A percentile compares a stretch with the other conserved stretches of the same genome.
These are phyloP conservation scores for Evansstolkia leycettana DNA, from an alignment of 495 filamentous ascomycete species.

Conservation along the genomic window DNA sequence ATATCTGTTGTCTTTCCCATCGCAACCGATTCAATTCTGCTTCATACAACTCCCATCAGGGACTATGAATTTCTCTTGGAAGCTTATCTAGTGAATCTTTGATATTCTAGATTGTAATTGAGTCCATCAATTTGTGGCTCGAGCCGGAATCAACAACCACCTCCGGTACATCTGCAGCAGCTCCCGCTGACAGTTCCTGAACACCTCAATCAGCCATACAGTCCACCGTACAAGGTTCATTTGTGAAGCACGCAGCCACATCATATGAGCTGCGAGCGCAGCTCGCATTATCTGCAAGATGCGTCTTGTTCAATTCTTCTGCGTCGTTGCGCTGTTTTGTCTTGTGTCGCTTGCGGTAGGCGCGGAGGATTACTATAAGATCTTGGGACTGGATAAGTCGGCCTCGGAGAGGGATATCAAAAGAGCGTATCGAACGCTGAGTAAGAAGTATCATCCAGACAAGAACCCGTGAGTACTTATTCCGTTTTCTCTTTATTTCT, in stretches of 20 bases:
- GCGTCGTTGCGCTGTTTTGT: slow-evolving; percentile 18
- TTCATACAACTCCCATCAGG: too few relatives aligned
- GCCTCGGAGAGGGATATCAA: slow-evolving; percentile 90
- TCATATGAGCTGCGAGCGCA: too few relatives aligned
- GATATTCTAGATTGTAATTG: too few relatives aligned
- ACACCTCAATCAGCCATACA: too few relatives aligned
- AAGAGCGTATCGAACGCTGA: slow-evolving; percentile 82
- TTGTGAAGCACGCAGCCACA: background rate
- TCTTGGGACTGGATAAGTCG: slow-evolving; percentile 68
- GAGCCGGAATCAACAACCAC: too few relatives aligned
- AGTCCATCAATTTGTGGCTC: too few relatives aligned
- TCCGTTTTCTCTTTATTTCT: slow-evolving; percentile 3
- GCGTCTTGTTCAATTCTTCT: slow-evolving; percentile 10
- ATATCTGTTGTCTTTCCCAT: too few relatives aligned
- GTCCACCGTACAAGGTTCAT: background rate
- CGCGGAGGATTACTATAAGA: slow-evolving; percentile 87
- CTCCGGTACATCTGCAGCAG: too few relatives aligned
- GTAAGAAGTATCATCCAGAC: slow-evolving; percentile 95
- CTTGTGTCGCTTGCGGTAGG: slow-evolving; percentile 41
- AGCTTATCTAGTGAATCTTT: too few relatives aligned
- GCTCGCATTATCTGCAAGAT: slow-evolving; percentile 4
- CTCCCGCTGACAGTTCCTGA: too few relatives aligned
- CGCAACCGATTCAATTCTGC: too few relatives aligned
- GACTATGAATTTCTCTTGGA: too few relatives aligned
- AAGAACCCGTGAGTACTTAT: slow-evolving; percentile 78